Percentiles rank a stretch among this genome's conserved stretches.
Conservation (phyloP, 2,329 filamentous ascomycete genomes). For the Xenosphaeropsis pyriputrescens region DNA sequence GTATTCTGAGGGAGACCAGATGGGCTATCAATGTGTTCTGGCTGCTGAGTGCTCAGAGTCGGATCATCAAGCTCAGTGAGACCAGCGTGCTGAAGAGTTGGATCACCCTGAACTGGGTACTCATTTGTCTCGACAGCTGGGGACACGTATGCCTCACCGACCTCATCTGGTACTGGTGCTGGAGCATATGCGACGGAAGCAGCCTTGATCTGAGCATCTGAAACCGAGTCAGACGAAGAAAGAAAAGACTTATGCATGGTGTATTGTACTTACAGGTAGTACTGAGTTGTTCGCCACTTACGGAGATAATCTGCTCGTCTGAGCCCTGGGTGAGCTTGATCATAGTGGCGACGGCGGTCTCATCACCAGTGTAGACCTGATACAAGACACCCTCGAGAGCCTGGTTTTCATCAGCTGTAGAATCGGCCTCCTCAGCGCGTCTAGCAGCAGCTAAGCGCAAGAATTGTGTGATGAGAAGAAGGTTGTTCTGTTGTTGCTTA, state of each 20-base stretch:
- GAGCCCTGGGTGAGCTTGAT: constrained; percentile 63
- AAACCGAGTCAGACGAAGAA: constrained; percentile 8
- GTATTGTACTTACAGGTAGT: constrained; percentile 49
- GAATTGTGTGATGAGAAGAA: constrained; percentile 66
- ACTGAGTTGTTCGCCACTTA: constrained; percentile 46
- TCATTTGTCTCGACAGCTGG: constrained; percentile 19
- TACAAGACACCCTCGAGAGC: constrained; percentile 70
- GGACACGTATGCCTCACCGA: constrained; percentile 18
- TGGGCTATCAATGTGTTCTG: constrained; percentile 20
- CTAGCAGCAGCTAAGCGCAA: constrained; percentile 65
- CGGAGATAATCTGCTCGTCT: constrained; percentile 49
- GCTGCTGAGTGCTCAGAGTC: constrained; percentile 26
- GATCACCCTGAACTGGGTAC: constrained; percentile 36
- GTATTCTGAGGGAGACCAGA: constrained; percentile 31
- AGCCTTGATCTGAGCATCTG: constrained; percentile 45
- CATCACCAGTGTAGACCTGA: constrained; percentile 66
- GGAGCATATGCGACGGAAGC: constrained; percentile 35
- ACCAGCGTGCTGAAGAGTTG: constrained; percentile 50
- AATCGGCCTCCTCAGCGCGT: constrained; percentile 50
- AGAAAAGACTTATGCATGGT: no score
- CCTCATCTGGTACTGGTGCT: constrained; percentile 18
- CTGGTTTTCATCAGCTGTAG: constrained; percentile 55
- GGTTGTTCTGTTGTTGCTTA: constrained; percentile 43
- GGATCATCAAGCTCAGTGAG: constrained; percentile 48
- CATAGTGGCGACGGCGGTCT: constrained; percentile 59